phyloP scores from a whole-genome alignment of 2,329 filamentous ascomycete species.

The Microascus cirrosus region DNA sequence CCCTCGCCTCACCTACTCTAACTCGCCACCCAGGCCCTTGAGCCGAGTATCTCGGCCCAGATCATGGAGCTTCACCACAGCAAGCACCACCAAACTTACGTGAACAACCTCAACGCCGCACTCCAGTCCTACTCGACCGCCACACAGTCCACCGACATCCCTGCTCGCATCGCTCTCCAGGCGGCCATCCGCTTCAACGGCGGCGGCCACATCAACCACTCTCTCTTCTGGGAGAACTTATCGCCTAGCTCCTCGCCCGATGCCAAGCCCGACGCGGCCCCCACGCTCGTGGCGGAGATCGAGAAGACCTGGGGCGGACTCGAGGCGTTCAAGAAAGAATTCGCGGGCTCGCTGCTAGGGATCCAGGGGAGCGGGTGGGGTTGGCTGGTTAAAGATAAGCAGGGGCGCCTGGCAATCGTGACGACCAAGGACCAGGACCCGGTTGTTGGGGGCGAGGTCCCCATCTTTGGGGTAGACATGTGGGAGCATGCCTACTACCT shows the following conservation, averaged over 20 bases:
- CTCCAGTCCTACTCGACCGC: constrained; percentile 49
- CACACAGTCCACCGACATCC: constrained; percentile 43
- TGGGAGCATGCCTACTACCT: constrained; percentile 93
- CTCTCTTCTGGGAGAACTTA: constrained; percentile 83
- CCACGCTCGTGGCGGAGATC: constrained; percentile 51
- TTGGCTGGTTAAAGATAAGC: constrained; percentile 62
- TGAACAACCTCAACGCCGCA: constrained; percentile 62
- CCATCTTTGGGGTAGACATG: constrained; percentile 73
- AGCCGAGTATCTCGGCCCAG: constrained; percentile 62
- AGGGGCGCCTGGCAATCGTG: constrained; percentile 53
- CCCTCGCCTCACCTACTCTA: not conserved
- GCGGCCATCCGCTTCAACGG: constrained; percentile 75
- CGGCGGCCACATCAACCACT: constrained; percentile 88
- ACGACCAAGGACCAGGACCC: constrained; percentile 85
- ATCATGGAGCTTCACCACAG: constrained; percentile 76
- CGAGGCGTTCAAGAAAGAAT: constrained; percentile 52
- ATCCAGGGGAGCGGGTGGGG: constrained; percentile 84
- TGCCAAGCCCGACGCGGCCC: constrained; percentile 43
- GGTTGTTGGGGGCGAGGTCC: constrained; percentile 51
- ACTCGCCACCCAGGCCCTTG: constrained; percentile 41
- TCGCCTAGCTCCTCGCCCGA: constrained; percentile 47
- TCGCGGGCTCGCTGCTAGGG: constrained; percentile 53
- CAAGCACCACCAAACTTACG: constrained; percentile 72
- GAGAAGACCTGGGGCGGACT: constrained; percentile 57
- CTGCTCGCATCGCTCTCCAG: constrained; percentile 56